These are phyloP conservation scores for Fusarium mundagurra DNA, from an alignment of 2,329 filamentous ascomycete genomes.

Conservation along the genomic window DNA sequence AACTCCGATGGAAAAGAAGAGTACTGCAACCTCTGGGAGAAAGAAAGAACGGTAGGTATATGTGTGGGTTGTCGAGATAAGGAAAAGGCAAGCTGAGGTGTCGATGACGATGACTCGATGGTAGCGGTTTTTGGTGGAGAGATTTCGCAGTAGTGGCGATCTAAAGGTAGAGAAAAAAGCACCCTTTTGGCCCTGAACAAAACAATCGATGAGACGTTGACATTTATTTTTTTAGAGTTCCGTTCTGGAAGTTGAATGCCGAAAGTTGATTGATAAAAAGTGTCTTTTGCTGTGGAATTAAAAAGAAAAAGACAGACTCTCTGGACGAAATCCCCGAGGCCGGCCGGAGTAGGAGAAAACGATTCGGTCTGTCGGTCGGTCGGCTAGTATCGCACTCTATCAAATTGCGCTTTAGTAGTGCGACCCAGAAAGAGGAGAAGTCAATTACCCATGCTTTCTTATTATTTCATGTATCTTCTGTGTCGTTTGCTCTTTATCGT, in stretches of 20 bases:
- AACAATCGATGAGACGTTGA: not conserved
- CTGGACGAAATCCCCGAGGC: constrained; percentile 35
- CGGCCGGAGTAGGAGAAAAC: constrained; percentile 26
- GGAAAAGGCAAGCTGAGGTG: constrained; percentile 10
- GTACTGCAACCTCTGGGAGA: not conserved
- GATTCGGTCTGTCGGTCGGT: constrained; percentile 37
- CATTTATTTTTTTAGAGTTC: constrained; percentile 1
- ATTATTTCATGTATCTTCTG: not conserved
- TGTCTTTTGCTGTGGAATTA: constrained; percentile 1
- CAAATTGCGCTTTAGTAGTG: constrained; percentile 7
- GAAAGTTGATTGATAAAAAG: constrained; percentile 3
- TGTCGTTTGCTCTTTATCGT: not conserved
- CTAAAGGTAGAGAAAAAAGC: not conserved
- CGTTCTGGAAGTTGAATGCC: constrained; percentile 6
- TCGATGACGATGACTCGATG: constrained; percentile 43
- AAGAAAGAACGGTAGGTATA: not conserved
- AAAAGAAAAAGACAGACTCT: constrained; percentile 7
- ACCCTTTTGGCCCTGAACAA: not conserved
- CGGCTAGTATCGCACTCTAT: constrained; percentile 39
- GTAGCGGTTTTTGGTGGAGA: constrained; percentile 28
- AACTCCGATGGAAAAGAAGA: not conserved
- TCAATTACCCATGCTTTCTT: not conserved
- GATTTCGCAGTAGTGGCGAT: constrained; percentile 27
- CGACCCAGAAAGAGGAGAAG: not conserved
- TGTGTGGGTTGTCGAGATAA: not conserved